These are phyloP conservation scores for Cardamine occulta DNA, from an alignment of 345 rosid genomes.

Conservation along the genomic window DNA sequence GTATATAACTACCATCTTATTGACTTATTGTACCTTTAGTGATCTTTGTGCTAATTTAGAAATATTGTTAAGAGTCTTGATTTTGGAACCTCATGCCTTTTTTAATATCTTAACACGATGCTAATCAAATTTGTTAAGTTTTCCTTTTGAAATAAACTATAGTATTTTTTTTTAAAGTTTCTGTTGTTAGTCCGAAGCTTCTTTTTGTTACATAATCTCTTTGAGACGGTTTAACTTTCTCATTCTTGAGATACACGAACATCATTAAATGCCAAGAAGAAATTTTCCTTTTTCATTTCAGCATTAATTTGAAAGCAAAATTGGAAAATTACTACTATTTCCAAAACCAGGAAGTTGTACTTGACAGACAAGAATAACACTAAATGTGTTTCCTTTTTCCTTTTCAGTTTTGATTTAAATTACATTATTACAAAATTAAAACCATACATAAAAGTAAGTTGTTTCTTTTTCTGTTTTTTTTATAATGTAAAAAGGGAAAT, in stretches of 20 bases:
- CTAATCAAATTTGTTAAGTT: background rate
- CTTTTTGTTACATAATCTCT: background rate
- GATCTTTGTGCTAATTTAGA: background rate
- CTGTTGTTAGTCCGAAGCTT: background rate
- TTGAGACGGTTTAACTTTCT: background rate
- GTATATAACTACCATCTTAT: too few relatives aligned
- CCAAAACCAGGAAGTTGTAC: conserved; percentile 18
- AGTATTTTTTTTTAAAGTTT: too few relatives aligned
- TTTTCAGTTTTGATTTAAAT: background rate
- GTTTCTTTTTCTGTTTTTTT: background rate
- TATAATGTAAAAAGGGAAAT: conserved; percentile 9
- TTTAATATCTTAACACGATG: too few relatives aligned
- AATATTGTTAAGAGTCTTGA: too few relatives aligned
- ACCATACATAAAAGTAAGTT: conserved; percentile 11
- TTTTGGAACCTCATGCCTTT: too few relatives aligned
- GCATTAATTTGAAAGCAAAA: background rate
- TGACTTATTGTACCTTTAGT: background rate
- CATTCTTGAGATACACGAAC: conserved; percentile 33
- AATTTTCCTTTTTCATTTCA: background rate
- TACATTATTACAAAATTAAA: background rate
- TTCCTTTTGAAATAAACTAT: background rate
- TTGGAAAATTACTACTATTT: background rate
- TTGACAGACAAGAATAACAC: conserved; percentile 27
- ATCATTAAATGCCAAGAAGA: conserved; percentile 3
- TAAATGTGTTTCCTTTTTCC: background rate